These are phyloP conservation scores for Acrocalymma vagum DNA, from an alignment of 2,329 filamentous ascomycete genomes.

Conservation along the genomic window DNA sequence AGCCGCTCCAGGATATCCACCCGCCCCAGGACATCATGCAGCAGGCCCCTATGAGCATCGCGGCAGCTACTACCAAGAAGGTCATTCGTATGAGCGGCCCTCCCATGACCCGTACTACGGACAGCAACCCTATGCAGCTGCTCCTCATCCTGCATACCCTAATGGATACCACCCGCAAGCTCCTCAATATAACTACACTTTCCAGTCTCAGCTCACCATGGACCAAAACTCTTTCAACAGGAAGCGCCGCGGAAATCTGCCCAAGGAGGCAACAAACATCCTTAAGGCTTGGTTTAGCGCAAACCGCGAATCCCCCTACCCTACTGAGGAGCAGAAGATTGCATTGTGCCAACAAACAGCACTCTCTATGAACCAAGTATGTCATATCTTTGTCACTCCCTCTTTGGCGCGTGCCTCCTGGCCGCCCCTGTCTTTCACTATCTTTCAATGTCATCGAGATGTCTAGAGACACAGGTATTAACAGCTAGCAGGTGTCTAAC, in stretches of 20 bases:
- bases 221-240: conserved; percentile 50
- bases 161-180: conserved; percentile 17
- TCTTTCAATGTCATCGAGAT: conserved; percentile 2
- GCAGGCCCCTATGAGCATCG: conserved; percentile 27
- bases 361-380: conserved; percentile 76
- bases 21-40: conserved; percentile 4
- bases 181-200: conserved; percentile 31
- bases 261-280: conserved; percentile 88
- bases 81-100: conserved; percentile 27
- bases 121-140: conserved; percentile 17
- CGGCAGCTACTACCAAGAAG: conserved; percentile 37
- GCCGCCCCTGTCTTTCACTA: conserved; percentile 22
- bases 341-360: conserved; percentile 79
- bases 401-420: conserved; percentile 59
- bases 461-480: background rate
- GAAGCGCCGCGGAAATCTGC: conserved; percentile 80
- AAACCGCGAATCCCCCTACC: conserved; percentile 73
- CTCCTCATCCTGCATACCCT: conserved; percentile 26
- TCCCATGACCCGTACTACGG: conserved; percentile 30
- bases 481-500: conserved; percentile 68
- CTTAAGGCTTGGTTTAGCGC: conserved; percentile 78
- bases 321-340: conserved; percentile 87
- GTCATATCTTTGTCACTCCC: conserved; percentile 9
- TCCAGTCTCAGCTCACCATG: conserved; percentile 36
- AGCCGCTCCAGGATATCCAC: conserved; percentile 18